A percentile compares a stretch with the other conserved stretches of the same genome.
Evolutionary conservation across 1,139 yeast species (phyloP).

Genomic region (Candida tropicalis): DNA sequence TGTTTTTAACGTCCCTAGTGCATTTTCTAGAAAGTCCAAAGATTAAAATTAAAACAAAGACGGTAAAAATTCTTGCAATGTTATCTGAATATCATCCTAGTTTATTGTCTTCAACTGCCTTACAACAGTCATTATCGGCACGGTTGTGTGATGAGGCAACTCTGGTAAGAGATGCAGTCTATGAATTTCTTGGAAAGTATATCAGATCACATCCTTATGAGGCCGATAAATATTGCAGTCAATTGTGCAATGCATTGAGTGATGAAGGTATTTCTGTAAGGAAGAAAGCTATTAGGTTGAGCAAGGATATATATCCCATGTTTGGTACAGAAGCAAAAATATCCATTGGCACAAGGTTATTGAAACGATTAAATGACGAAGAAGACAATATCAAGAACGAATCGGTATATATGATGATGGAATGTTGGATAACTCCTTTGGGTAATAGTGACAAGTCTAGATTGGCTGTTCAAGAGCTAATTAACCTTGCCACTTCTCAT

Average conservation of each 20-base stretch:
- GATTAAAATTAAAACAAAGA: conserved; percentile 64
- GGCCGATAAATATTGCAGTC: conserved; percentile 49
- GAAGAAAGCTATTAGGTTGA: conserved; percentile 58
- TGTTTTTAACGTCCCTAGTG: conserved; percentile 52
- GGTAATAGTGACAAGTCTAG: background rate
- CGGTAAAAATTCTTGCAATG: conserved; percentile 55
- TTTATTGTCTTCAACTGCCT: conserved; percentile 49
- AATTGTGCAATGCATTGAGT: conserved; percentile 50
- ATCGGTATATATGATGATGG: conserved; percentile 43
- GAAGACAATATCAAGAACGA: conserved; percentile 58
- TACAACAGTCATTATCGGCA: conserved; percentile 54
- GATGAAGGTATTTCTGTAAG: conserved; percentile 71
- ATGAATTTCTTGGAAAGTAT: conserved; percentile 64
- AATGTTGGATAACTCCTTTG: conserved; percentile 43
- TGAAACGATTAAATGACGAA: conserved; percentile 67
- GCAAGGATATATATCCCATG: conserved; percentile 48
- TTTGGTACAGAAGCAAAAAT: conserved; percentile 36
- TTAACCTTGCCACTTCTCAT: conserved; percentile 34
- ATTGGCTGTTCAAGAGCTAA: conserved; percentile 9
- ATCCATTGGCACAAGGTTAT: conserved; percentile 50
- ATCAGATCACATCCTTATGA: conserved; percentile 46
- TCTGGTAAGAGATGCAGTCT: conserved; percentile 72
- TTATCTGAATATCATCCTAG: conserved; percentile 53
- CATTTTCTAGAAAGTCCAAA: conserved; percentile 52
- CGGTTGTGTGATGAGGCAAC: conserved; percentile 65